Evolutionary conservation across 768 basidiomycete species (phyloP).

Genomic region (Phaeotremella skinneri): DNA sequence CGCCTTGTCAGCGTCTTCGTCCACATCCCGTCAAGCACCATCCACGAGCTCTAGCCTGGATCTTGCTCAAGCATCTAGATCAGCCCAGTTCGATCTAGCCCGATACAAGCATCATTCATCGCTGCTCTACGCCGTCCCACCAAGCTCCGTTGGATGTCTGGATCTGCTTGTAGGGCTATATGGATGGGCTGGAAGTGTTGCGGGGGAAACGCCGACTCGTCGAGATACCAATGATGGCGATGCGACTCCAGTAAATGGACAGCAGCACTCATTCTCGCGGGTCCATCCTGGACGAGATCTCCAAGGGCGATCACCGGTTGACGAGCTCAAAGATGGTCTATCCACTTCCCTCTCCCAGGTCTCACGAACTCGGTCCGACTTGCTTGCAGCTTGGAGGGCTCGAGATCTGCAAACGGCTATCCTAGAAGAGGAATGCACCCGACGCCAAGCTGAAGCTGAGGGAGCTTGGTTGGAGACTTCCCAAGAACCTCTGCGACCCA

Average conservation of each 20-base stretch:
- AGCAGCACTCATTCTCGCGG: background rate
- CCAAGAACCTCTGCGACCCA: slow-evolving; percentile 2
- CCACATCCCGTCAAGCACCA: background rate
- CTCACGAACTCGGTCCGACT: slow-evolving; percentile 17
- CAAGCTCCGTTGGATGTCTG: slow-evolving; percentile 36
- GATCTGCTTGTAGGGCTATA: slow-evolving; percentile 42
- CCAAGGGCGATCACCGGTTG: background rate
- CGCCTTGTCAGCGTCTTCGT: background rate
- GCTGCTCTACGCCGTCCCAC: slow-evolving; percentile 42
- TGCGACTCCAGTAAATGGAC: background rate
- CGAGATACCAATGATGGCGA: slow-evolving; percentile 11
- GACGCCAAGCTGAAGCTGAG: slow-evolving; percentile 18
- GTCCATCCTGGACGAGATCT: background rate
- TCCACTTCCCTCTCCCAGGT: slow-evolving; percentile 25
- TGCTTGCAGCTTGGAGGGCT: slow-evolving; percentile 35
- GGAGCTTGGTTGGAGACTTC: background rate
- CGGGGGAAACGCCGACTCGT: slow-evolving; percentile 27
- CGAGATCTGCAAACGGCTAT: slow-evolving; percentile 27
- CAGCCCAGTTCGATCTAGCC: slow-evolving; percentile 40
- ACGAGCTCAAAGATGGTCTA: slow-evolving; percentile 21
- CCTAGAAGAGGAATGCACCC: slow-evolving; percentile 27
- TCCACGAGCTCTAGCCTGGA: slow-evolving; percentile 11
- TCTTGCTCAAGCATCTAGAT: slow-evolving; percentile 32
- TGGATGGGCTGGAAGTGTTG: slow-evolving; percentile 31
- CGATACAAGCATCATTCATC: slow-evolving; percentile 44